Evolutionary conservation across 2,329 filamentous ascomycete genomes (phyloP).

Genomic region (Fusarium transvaalense): DNA sequence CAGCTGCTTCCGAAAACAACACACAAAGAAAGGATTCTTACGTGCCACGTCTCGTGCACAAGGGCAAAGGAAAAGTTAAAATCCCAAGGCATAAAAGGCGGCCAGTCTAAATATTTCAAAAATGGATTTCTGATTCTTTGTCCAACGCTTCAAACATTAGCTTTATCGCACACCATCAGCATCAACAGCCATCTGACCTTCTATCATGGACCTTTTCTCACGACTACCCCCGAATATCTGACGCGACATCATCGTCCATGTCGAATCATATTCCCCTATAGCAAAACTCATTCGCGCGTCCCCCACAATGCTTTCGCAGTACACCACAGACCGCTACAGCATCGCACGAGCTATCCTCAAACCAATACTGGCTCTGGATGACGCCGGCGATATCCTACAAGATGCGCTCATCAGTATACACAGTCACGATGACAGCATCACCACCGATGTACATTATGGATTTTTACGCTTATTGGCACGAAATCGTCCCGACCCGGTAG

Average conservation of each 20-base stretch:
- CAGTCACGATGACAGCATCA: neutral
- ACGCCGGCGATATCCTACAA: neutral
- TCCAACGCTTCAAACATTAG: neutral
- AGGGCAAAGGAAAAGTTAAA: no score
- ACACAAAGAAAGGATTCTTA: no score
- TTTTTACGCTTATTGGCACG: neutral
- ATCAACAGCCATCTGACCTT: accelerated
- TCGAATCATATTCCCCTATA: constrained; percentile 10
- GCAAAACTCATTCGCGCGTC: constrained; percentile 4
- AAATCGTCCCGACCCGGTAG: neutral
- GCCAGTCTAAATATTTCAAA: no score
- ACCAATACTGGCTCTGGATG: neutral
- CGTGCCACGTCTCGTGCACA: no score
- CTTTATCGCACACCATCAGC: neutral
- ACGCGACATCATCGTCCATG: neutral
- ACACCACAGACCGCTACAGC: neutral
- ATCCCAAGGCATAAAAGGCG: no score
- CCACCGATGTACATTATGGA: neutral
- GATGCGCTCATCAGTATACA: neutral
- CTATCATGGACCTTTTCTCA: neutral
- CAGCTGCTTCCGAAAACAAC: no score
- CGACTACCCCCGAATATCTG: neutral
- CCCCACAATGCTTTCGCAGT: constrained; percentile 11
- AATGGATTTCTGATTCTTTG: neutral
- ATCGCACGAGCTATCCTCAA: neutral